Evolutionary conservation across 176 grass and related monocot species (phyloP).

Genomic region (Hsuehochloa calcarea): DNA sequence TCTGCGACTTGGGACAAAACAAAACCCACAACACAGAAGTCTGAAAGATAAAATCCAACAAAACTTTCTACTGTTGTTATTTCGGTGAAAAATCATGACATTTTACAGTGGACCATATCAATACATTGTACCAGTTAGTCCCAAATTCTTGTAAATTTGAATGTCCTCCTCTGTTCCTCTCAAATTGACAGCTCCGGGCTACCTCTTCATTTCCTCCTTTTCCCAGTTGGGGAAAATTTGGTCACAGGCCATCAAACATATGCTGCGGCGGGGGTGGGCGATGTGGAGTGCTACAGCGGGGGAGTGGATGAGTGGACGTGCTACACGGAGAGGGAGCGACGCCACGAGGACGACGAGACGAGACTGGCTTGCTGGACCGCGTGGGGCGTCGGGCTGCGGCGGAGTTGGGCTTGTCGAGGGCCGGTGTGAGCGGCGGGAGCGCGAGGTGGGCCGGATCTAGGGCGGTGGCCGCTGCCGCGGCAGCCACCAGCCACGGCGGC

Average conservation of each 20-base stretch:
- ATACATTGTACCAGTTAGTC: background rate
- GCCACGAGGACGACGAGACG: slow-evolving; percentile 56
- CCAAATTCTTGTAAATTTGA: background rate
- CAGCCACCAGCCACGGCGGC: slow-evolving; percentile 47
- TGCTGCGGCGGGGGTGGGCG: slow-evolving; percentile 8
- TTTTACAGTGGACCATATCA: background rate
- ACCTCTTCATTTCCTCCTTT: background rate
- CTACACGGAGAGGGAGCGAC: slow-evolving; percentile 65
- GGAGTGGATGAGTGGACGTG: slow-evolving; percentile 53
- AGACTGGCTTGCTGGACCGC: slow-evolving; percentile 54
- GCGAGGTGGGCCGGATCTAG: slow-evolving; percentile 46
- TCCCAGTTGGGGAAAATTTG: background rate
- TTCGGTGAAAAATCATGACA: background rate
- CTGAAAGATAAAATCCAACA: background rate
- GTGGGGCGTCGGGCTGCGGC: slow-evolving; percentile 23
- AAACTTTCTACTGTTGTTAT: background rate
- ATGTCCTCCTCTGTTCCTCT: background rate
- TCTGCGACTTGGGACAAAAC: no score
- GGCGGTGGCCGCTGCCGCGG: slow-evolving; percentile 50
- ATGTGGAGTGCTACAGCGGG: slow-evolving; percentile 48
- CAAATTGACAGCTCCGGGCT: slow-evolving; percentile 4
- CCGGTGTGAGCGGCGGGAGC: slow-evolving; percentile 52
- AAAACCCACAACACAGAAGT: background rate
- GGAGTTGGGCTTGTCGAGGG: slow-evolving; percentile 65
- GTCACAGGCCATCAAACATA: background rate